A percentile compares a stretch with the other conserved stretches of the same genome.
These are phyloP conservation scores for Acmispon strigosus DNA, from an alignment of 306 rosid genomes.

Conservation along the genomic window DNA sequence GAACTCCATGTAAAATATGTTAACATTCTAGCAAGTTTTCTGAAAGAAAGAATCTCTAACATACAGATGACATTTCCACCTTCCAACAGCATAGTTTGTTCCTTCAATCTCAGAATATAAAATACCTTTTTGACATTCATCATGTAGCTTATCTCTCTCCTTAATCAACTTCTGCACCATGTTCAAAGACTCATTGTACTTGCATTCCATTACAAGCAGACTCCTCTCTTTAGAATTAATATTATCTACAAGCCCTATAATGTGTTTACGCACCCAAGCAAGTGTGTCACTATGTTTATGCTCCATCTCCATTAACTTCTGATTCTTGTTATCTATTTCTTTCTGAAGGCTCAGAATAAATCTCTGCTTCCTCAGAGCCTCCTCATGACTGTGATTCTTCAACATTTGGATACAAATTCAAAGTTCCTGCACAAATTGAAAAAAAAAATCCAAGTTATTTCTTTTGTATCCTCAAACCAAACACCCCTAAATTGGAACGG, in stretches of 20 bases:
- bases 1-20: background rate
- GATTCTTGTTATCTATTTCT: conserved; percentile 13
- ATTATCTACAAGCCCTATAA: conserved; percentile 5
- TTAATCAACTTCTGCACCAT: conserved; percentile 1
- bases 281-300: background rate
- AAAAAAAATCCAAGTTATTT: background rate
- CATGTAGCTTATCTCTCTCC: background rate
- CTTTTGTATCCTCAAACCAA: background rate
- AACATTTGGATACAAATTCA: conserved; percentile 16
- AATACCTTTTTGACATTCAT: background rate
- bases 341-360: conserved; percentile 14
- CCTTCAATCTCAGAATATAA: background rate
- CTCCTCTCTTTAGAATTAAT: conserved; percentile 1
- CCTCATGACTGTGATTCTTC: background rate
- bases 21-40: background rate
- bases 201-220: conserved; percentile 15
- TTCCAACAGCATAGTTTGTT: background rate
- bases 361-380: background rate
- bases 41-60: background rate
- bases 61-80: background rate
- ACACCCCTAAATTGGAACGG: background rate
- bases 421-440: background rate
- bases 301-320: conserved; percentile 23
- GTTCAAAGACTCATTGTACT: conserved; percentile 1
- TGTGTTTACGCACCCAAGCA: background rate